Percentiles rank a stretch among this genome's conserved stretches.
Evolutionary conservation across 352 stramenopile species (phyloP).

Genomic region (Vaucheria bursata): DNA sequence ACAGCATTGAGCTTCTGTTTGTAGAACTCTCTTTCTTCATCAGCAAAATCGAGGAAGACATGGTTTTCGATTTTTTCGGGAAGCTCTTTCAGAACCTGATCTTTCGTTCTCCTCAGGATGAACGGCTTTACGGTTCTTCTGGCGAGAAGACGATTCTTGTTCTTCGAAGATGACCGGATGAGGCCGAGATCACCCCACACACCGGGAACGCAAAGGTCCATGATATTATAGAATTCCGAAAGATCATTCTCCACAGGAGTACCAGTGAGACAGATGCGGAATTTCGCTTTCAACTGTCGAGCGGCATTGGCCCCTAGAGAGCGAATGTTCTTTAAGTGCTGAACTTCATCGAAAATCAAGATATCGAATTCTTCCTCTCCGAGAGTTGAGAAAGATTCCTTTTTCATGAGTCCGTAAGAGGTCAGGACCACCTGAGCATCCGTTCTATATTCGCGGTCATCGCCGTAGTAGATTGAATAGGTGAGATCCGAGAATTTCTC

Average conservation of each 20-base stretch:
- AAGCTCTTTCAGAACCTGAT: not conserved
- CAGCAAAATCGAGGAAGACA: not conserved
- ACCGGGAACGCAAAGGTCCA: not conserved
- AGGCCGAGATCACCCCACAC: not conserved
- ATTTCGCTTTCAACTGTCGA: conserved; percentile 3
- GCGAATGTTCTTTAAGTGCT: conserved; percentile 1
- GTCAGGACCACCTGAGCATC: not conserved
- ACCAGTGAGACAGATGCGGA: conserved; percentile 1
- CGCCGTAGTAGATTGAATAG: not conserved
- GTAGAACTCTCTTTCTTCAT: not conserved
- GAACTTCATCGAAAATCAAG: not conserved
- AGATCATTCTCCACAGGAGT: not conserved
- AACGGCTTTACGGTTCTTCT: not conserved
- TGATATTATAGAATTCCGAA: not conserved
- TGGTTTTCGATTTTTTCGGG: conserved; percentile 1
- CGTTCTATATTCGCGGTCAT: not conserved
- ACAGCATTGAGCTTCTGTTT: not conserved
- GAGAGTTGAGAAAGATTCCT: not conserved
- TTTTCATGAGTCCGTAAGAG: not conserved
- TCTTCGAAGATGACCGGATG: not conserved
- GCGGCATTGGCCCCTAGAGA: not conserved
- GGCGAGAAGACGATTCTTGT: not conserved
- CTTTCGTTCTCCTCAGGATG: not conserved
- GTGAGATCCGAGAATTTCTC: conserved; percentile 65
- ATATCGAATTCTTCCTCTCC: not conserved